Evolutionary conservation across 768 basidiomycete genomes (phyloP).

Genomic region (Aureoboletus auriporus): DNA sequence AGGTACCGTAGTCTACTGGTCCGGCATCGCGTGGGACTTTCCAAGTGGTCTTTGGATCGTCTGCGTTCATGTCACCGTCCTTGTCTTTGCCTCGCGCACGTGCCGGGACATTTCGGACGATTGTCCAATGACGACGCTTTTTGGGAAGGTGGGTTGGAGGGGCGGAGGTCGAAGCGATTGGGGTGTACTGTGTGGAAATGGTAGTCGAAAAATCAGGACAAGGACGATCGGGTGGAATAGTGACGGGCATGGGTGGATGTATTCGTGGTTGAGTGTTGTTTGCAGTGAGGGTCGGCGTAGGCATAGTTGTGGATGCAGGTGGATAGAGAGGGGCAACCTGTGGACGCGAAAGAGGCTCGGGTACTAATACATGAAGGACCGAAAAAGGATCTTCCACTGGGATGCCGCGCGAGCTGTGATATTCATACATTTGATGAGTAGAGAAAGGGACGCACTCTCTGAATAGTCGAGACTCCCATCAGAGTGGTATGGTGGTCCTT

Average conservation of each 20-base stretch:
- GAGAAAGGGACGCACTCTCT: slow-evolving; percentile 46
- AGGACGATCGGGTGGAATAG: slow-evolving; percentile 20
- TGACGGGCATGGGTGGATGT: slow-evolving; percentile 26
- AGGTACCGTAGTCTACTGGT: slow-evolving; percentile 59
- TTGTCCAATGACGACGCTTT: slow-evolving; percentile 58
- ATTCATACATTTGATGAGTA: neutral
- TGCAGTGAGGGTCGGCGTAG: neutral
- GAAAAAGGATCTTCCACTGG: slow-evolving; percentile 80
- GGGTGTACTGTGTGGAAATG: neutral
- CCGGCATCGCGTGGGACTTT: slow-evolving; percentile 50
- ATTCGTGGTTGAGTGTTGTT: slow-evolving; percentile 10
- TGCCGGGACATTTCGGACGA: slow-evolving; percentile 47
- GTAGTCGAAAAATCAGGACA: slow-evolving; percentile 12
- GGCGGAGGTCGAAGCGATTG: neutral
- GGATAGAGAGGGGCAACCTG: slow-evolving; percentile 56
- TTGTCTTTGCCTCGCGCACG: slow-evolving; percentile 50
- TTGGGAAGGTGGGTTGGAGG: slow-evolving; percentile 1
- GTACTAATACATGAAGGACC: slow-evolving; percentile 57
- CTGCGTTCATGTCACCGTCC: slow-evolving; percentile 40
- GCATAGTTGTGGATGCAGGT: slow-evolving; percentile 26
- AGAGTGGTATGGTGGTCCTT: slow-evolving; percentile 63
- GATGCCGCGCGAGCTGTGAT: slow-evolving; percentile 1
- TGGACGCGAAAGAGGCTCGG: slow-evolving; percentile 54
- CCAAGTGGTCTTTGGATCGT: slow-evolving; percentile 37
- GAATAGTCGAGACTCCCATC: slow-evolving; percentile 80